Conservation (phyloP, 345 rosid genomes). For the Mercurialis annua region DNA sequence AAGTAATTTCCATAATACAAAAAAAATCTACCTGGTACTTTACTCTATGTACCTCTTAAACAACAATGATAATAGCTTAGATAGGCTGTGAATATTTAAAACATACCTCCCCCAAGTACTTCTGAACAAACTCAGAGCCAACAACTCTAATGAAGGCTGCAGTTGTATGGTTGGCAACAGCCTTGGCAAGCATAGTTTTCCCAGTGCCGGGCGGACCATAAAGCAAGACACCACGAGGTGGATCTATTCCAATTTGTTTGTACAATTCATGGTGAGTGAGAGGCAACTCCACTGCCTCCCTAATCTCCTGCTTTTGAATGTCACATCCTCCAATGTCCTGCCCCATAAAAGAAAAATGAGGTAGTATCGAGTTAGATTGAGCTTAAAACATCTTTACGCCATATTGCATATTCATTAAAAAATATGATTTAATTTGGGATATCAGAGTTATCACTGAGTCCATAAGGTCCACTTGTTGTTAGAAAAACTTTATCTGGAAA, state of each 20-base stretch:
- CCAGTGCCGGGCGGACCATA: conserved; percentile 99
- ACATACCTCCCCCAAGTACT: conserved; percentile 92
- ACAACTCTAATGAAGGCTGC: conserved; percentile 98
- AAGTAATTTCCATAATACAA: no score
- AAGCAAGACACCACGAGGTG: conserved; percentile 94
- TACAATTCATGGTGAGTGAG: conserved; percentile 91
- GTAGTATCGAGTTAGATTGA: no score
- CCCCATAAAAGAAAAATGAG: neutral
- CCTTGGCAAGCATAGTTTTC: conserved; percentile 97
- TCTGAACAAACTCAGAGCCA: conserved; percentile 98
- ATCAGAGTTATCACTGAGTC: neutral
- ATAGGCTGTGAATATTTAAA: neutral
- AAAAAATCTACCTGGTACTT: no score
- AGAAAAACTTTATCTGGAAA: neutral
- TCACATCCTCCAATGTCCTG: conserved; percentile 99
- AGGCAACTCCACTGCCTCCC: conserved; percentile 99
- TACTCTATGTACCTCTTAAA: no score
- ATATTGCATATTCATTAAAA: neutral
- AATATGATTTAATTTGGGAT: neutral
- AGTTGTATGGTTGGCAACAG: conserved; percentile 95
- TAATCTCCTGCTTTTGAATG: conserved; percentile 97
- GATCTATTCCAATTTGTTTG: conserved; percentile 96
- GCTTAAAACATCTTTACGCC: neutral
- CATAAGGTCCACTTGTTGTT: neutral
- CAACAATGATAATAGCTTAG: neutral